Conservation (phyloP, 345 rosid genomes). For the Carallia pectinifolia region DNA sequence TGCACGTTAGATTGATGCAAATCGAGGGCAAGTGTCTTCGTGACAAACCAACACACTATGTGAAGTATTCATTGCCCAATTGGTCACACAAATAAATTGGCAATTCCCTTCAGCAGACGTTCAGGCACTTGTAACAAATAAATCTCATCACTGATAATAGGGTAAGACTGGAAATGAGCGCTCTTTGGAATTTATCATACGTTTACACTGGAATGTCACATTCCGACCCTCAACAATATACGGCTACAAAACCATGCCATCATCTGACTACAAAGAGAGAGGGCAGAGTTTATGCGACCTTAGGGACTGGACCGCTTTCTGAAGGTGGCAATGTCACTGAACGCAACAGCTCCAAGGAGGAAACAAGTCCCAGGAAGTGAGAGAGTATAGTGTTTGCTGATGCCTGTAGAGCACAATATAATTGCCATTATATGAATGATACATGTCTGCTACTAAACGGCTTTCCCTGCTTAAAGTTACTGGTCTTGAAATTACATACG, state of each 20-base stretch:
- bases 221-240: conserved; percentile 9
- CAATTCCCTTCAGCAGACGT: too few relatives aligned
- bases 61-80: not conserved
- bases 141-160: not conserved
- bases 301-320: conserved; percentile 50
- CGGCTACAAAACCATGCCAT: conserved; percentile 27
- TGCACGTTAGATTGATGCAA: too few relatives aligned
- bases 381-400: conserved; percentile 92
- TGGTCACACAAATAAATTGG: not conserved
- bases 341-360: conserved; percentile 86
- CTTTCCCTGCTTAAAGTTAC: not conserved
- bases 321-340: conserved; percentile 76
- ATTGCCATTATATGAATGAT: not conserved
- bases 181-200: not conserved
- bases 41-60: not conserved
- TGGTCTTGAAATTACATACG: too few relatives aligned
- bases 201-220: not conserved
- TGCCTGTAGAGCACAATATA: conserved; percentile 48
- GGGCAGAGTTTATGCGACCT: conserved; percentile 40
- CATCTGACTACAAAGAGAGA: not conserved
- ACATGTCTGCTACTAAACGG: not conserved
- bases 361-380: conserved; percentile 87
- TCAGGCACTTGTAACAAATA: not conserved
- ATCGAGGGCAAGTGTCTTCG: not conserved
- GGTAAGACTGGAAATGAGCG: not conserved